phyloP scores from a whole-genome alignment of 1,284 basidiomycete species.

The Puccinia coronata region DNA sequence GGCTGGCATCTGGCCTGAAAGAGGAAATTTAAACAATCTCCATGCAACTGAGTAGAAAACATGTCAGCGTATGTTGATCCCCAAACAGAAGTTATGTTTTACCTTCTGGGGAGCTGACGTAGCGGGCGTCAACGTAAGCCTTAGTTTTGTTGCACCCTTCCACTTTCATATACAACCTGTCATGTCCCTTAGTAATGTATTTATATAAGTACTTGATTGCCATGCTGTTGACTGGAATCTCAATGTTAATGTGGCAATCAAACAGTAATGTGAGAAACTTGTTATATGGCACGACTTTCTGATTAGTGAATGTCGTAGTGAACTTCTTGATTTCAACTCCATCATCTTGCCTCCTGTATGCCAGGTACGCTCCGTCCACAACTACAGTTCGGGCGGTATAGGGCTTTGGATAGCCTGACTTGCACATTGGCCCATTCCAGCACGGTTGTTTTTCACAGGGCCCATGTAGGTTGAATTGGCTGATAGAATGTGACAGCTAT shows the following conservation, averaged over 20 bases:
- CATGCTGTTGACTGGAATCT: background rate
- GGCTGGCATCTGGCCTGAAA: slow-evolving; percentile 54
- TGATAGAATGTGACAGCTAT: no score
- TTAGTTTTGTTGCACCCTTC: background rate
- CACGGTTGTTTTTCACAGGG: no score
- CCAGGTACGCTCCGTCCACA: no score
- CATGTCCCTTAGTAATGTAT: slow-evolving; percentile 26
- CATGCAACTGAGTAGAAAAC: slow-evolving; percentile 53
- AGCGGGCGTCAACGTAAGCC: background rate
- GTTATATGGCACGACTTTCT: slow-evolving; percentile 50
- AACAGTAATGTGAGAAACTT: background rate
- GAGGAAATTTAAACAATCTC: slow-evolving; percentile 59
- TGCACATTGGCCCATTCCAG: no score
- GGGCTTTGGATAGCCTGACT: no score
- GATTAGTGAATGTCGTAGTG: background rate
- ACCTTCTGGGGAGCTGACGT: slow-evolving; percentile 17
- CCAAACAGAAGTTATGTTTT: no score
- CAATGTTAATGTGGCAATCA: slow-evolving; percentile 37
- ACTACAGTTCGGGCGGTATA: no score
- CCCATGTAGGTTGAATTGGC: no score
- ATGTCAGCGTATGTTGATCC: background rate
- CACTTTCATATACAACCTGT: background rate
- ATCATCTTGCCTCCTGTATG: background rate
- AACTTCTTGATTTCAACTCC: slow-evolving; percentile 52
- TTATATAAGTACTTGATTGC: slow-evolving; percentile 32